Base-by-base conservation (phyloP, 768 basidiomycete species). In the Rhodotorula taiwanensis region DNA sequence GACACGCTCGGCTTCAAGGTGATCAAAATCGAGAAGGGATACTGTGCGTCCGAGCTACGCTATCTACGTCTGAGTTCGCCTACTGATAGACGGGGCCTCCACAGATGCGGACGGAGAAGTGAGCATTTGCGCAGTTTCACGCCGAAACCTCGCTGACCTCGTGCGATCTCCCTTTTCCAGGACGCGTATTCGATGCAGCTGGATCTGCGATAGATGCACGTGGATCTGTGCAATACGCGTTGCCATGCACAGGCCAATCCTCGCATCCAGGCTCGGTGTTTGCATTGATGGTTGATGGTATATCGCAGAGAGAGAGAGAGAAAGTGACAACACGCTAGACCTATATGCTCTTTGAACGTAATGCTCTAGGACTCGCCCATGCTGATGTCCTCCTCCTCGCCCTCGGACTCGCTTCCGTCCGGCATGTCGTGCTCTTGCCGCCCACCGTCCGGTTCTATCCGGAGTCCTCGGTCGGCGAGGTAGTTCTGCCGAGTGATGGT, bases 1-100 rank as follows among this genome's bases (percentile, higher is more conserved):
- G 92, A 94, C 72, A 85, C 88, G 3, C 78, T 98, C 10, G 92
- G 92, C 4, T 98, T 98, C 76, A 82, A 85, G 27, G 86, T 94
- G 9, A 84, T 84, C 45, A 83, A 83, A 52, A 82, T 94, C 44
- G 93, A 95, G 75, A 85, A 88, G 75, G 85, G 83, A 67, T 97
- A 98, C 71, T 97, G 92, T 94, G 72, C 76, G 87, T 83, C 20
- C 18, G 43, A 28, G 43, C 23, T n/a, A n/a, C n/a, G n/a, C n/a
- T n/a, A n/a, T n/a, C n/a, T n/a, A n/a, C n/a, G n/a, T n/a, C n/a
- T n/a, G 71, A 75, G 87, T 83, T 2, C 34, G 21, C 20, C 21
- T 36, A 18, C 15, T 34, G 48, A 21, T 10, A 15, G 2, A 7
- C 27, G 1, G 21, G 15, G 5, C 4, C 0, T 1, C 44, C 27